Conservation (phyloP, 2,329 filamentous ascomycete genomes). For the Penicillium brevicompactum region DNA sequence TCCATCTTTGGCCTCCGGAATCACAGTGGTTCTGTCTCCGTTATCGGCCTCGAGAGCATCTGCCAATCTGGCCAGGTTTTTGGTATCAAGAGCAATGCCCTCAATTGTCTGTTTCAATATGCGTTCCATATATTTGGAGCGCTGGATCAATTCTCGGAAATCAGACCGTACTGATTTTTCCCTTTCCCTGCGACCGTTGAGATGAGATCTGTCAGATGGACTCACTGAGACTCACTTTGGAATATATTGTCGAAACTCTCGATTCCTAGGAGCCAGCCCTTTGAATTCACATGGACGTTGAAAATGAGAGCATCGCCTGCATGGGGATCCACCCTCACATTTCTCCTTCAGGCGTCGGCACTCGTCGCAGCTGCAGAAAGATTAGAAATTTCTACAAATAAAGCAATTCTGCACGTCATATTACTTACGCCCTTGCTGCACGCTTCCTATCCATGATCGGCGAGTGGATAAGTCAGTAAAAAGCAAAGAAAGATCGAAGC, state of each 20-base stretch:
- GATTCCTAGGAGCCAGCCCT: not conserved
- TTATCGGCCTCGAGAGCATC: slow-evolving; percentile 13
- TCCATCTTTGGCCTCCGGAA: slow-evolving; percentile 10
- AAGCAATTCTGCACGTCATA: too few species aligned
- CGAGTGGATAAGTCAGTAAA: not conserved
- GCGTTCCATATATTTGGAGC: slow-evolving; percentile 19
- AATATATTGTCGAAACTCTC: slow-evolving; percentile 9
- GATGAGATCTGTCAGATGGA: not conserved
- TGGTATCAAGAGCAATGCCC: slow-evolving; percentile 15
- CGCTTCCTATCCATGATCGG: slow-evolving; percentile 12
- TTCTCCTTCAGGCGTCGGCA: slow-evolving; percentile 16
- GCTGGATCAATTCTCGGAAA: slow-evolving; percentile 16
- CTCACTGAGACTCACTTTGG: slow-evolving; percentile 1
- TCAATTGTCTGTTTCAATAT: slow-evolving; percentile 17
- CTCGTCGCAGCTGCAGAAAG: slow-evolving; percentile 11
- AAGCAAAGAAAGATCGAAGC: not conserved
- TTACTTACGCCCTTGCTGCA: slow-evolving; percentile 10
- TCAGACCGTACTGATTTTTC: slow-evolving; percentile 8
- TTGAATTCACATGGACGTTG: slow-evolving; percentile 16
- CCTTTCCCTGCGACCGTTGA: slow-evolving; percentile 9
- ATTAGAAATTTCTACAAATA: not conserved
- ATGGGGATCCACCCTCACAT: slow-evolving; percentile 17
- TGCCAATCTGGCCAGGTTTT: slow-evolving; percentile 14
- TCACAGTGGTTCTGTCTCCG: not conserved
- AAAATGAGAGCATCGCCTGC: slow-evolving; percentile 15